Evolutionary conservation across 768 basidiomycete genomes (phyloP).

Genomic region (Amyloporia xantha): DNA sequence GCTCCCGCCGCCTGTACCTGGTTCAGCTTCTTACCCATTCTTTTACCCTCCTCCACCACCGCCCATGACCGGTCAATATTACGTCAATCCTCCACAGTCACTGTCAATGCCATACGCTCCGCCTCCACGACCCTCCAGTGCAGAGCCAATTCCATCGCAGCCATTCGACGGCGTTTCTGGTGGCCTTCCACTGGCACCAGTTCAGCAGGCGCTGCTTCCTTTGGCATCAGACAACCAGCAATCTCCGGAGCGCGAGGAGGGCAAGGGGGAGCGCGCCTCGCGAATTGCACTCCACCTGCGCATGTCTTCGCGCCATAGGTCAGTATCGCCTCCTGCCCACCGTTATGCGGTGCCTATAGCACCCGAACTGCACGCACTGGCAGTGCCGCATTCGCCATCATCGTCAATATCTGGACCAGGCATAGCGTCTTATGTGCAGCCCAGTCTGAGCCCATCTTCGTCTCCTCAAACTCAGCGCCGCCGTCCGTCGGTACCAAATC

Average conservation of each 20-base stretch:
- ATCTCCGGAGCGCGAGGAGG: constrained; percentile 40
- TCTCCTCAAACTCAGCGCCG: constrained; percentile 3
- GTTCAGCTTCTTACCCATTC: not conserved
- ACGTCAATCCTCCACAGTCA: constrained; percentile 21
- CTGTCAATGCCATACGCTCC: constrained; percentile 16
- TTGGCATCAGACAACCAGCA: constrained; percentile 9
- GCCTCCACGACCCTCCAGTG: constrained; percentile 45
- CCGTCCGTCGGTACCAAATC: constrained; percentile 2
- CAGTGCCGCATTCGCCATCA: constrained; percentile 5
- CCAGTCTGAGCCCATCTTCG: constrained; percentile 3
- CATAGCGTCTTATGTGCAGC: not conserved
- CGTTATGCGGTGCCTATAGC: constrained; percentile 37
- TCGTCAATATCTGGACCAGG: constrained; percentile 3
- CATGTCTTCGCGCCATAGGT: constrained; percentile 48
- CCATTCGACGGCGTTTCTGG: constrained; percentile 26
- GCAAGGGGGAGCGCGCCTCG: constrained; percentile 54
- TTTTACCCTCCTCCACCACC: not conserved
- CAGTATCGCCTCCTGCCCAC: constrained; percentile 57
- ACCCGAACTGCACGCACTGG: constrained; percentile 11
- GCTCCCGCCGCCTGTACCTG: constrained; percentile 30
- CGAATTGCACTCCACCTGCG: constrained; percentile 55
- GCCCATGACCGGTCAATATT: constrained; percentile 20
- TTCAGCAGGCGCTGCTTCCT: constrained; percentile 26
- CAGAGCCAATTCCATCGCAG: constrained; percentile 33
- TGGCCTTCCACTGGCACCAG: constrained; percentile 30